Base-by-base conservation (phyloP, 1,284 basidiomycete genomes). In the Trichosporon sp. region DNA sequence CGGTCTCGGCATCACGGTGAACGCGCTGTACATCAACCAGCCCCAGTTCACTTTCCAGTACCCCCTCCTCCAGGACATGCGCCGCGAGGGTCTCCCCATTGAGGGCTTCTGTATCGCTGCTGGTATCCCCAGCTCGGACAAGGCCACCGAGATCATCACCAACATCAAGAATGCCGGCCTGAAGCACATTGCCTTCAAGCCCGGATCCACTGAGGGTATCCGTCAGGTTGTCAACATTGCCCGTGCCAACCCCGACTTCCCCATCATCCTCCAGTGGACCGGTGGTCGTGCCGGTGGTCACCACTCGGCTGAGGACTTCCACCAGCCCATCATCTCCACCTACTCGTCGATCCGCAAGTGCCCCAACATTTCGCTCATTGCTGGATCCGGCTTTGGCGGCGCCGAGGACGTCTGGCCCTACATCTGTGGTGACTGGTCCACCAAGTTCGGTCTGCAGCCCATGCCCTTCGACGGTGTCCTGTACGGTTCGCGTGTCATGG, bases 381-480 rank as follows among this genome's bases (percentile, higher is more conserved):
- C 88, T 70, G 97, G 97, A n/a, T 97, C 94, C 68, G 96, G 96
- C 64, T 98, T 99, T 79, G 96, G 96, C 78, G 92, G 90, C 63
- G 92, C 92, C 12, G 94, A 97, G 66, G 96, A 98, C 80, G 88
- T 97, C 70, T 99, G 93, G 93, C 95, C 95, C 0, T 99, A 98
- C 85, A 87, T 99, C 66, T 92, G 91, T 66, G 97, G 97, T 78
- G 93, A 98, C 78, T 98, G 96, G 97, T 92, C 92, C 4, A 87
- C 89, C 73, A 86, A 90, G 72, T 98, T 91, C 79, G 90, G 89
- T 69, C 87, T 91, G 58, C 93, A 98, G 83, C 91, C 92, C n/a
- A 99, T 99, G 97, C 96, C 96, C 1, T 98, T 96, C 85, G 96
- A 98, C 77, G 97, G 95, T 70, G 95, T 97, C 85, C 87, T 99